Base-by-base conservation (phyloP, 768 basidiomycete genomes). In the Wakefieldia striispora region DNA sequence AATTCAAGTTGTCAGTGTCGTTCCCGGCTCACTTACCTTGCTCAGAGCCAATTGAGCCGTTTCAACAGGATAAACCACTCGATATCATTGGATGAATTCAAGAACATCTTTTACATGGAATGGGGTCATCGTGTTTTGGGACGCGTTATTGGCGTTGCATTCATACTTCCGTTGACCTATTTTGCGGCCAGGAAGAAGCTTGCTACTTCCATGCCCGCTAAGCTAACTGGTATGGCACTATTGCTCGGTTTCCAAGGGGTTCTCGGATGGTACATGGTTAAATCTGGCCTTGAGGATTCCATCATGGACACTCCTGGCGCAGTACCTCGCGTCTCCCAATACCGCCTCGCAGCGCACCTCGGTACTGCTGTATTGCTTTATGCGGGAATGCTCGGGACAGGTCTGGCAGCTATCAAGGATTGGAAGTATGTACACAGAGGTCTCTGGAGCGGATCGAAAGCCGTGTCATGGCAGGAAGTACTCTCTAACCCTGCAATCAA, bases 221-320 rank as follows among this genome's bases (percentile, higher is more conserved):
- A 82, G 53, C 79, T 97, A 20, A 68, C 80, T 13, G 85, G 81
- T 2, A 78, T 98, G 55, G 88, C 86, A 0, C 62, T 83, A 0
- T 80, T 97, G 27, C 86, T 99, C 43, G 97, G 94, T 24, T 84
- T 82, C 17, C 94, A 99, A 69, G 97, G 97, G 40, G 77, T 81
- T 17, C 76, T 99, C 17, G 97, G 97, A 23, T 99, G 97, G 97
- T 97, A 98, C 75, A 99, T 99, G 97, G 97, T 99, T 47, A 88
- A 95, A 67, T 97, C 94, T 12, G 97, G 97, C 2, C 75, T 99
- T 11, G 88, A 94, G 59, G 82, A 90, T 45, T 80, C 88, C 11
- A 74, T 91, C 45, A 77, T 97, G 72, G 78, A 84, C 6, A 85
- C 79, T 8, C 88, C 89, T 4, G 87, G 86, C 14, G 85, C 89